Base-by-base conservation (phyloP, 495 filamentous ascomycete genomes). In the Rhypophila decipiens region DNA sequence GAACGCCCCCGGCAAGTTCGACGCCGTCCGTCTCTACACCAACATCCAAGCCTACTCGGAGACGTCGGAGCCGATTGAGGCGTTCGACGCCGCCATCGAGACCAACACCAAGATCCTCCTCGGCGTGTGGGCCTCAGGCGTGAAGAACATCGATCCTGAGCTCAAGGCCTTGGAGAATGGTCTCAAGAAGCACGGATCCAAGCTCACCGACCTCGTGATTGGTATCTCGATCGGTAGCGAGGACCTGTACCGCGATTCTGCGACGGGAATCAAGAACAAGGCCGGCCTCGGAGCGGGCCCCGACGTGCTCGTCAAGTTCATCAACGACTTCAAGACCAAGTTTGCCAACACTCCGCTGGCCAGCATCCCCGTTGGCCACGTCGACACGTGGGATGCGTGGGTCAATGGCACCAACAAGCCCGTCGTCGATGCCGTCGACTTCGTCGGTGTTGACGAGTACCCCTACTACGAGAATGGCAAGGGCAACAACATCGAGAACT, bases 141-240 rank as follows among this genome's bases (percentile, higher is more conserved):
- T 58, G 42, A 49, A 51, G n/a, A 69, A 59, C 64, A 77, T 73
- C 63, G 55, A 62, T 40, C 61, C 60, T 18, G 75, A 79, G 65
- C 64, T 75, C 50, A 61, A 45, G 17, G 75, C 75, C 13, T 55
- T 79, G 15, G 53, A 64, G 47, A 60, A 58, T 27, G 76, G 70
- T 39, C 58, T 79, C 50, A 42, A 45, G 21, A 62, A 66, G 50
- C 58, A 69, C 44, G 75, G 75, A 49, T 52, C 45, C 34, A 45
- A 63, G 21, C 59, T 72, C 35, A 64, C 62, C 41, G 64, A 73
- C 40, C 72, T 73, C 48, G 66, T 78, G 48, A 69, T 78, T 22
- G 74, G 70, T 43, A 68, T 78, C 44, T 67, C 63, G 18, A 74
- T 78, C 33, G 75, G 75, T 37, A 70, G 62, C 58, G 75, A 79